Evolutionary conservation across 2,329 filamentous ascomycete genomes (phyloP), one percentile per base, ranked within the genome.

Genomic region (Coniochaeta sp.): DNA sequence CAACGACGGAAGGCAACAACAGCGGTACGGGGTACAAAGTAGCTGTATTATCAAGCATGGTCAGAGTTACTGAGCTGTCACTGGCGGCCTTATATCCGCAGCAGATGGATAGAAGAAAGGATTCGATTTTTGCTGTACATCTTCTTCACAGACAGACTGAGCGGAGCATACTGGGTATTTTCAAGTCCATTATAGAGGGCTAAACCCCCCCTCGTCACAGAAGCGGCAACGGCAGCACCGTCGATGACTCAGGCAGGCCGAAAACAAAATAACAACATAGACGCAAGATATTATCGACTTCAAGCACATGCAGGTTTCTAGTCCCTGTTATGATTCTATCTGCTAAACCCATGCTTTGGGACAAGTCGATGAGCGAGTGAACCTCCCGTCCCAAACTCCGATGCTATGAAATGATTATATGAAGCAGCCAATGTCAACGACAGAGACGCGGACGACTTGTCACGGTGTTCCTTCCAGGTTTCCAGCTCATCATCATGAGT

Each of bases 351-450:
- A 34, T 55, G 17, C 54, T n/a, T 36, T 22, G 54, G 54, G 54
- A 57, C 54, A 19, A 34, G 54, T 28, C 54, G 54, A 57, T 57
- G 38, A 57, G 47, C 54, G 54, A 57, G 31, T 57, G 54, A 57
- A 57, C 34, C 54, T 38, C 34, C 54, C 19, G 34, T 38, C 54
- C 54, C 54, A 34, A 57, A 57, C 54, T 57, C 54, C 54, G 38
- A 57, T 57, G 54, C 54, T 57, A 57, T 57, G 54, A 38, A 57
- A 57, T 52, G 47, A 52, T 52, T 52, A 52, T 52, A 52, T 52
- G 24, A 52, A 31, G 47, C 12, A 9, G 24, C 8, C 47, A 14
- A 52, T 17, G 47, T 14, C 47, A 31, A 14, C 47, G 16, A 52
- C 43, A 52, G 9, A 52, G 24, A 31, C 24, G 19, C 47, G 14